Evolutionary conservation across 108 stramenopile genomes (phyloP).

Genomic region (Nitzschia putrida): DNA sequence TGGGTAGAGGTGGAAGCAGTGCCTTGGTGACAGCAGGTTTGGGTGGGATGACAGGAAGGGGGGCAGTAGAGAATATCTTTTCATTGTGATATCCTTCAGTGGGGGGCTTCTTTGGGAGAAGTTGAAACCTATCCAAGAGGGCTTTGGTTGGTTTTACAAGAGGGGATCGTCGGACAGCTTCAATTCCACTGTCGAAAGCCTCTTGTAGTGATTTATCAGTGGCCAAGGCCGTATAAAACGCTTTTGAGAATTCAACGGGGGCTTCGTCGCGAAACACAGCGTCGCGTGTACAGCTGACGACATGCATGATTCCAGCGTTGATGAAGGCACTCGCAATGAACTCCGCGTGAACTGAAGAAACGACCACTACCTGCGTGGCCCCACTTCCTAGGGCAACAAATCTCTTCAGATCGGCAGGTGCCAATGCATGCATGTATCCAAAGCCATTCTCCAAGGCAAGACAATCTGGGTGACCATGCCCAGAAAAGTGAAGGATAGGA

Average conservation of each 20-base stretch:
- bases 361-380: conserved; percentile 66
- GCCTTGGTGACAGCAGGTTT: not conserved
- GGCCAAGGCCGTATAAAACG: conserved; percentile 57
- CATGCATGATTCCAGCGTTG: conserved; percentile 81
- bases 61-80: conserved; percentile 16
- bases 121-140: conserved; percentile 44
- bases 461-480: conserved; percentile 53
- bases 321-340: conserved; percentile 66
- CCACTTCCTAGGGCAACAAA: conserved; percentile 22
- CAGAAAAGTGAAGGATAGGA: conserved; percentile 54
- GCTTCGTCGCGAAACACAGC: conserved; percentile 60
- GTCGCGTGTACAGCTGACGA: conserved; percentile 75
- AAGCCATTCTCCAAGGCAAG: conserved; percentile 69
- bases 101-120: conserved; percentile 53
- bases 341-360: conserved; percentile 71
- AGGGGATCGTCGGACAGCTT: conserved; percentile 44
- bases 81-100: conserved; percentile 30
- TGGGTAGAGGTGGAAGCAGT: conserved; percentile 37
- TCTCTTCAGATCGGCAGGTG: conserved; percentile 28
- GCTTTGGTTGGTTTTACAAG: conserved; percentile 30
- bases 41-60: conserved; percentile 12
- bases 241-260: conserved; percentile 61
- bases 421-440: conserved; percentile 57
- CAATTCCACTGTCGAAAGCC: conserved; percentile 57
- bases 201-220: conserved; percentile 55